Conservation (phyloP, 2,329 filamentous ascomycete species). For the Paraphaeosphaeria minitans region DNA sequence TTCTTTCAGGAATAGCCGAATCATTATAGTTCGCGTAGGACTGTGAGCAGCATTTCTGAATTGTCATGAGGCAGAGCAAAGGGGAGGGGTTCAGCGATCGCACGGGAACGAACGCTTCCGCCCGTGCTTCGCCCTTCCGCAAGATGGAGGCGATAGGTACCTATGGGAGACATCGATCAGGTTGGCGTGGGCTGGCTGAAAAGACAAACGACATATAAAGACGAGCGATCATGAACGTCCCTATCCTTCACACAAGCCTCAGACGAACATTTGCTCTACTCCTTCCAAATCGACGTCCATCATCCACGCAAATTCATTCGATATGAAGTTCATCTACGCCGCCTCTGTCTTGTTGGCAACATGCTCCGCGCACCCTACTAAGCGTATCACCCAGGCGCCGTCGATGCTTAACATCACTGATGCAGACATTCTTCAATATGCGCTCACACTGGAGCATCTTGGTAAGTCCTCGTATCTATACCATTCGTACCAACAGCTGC, state of each 20-base stretch:
- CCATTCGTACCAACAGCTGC: background rate
- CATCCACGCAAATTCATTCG: background rate
- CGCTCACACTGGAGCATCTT: slow-evolving; percentile 50
- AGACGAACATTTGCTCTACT: background rate
- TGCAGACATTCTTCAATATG: slow-evolving; percentile 47
- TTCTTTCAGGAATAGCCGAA: slow-evolving; percentile 7
- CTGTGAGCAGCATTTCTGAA: background rate
- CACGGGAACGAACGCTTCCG: slow-evolving; percentile 1
- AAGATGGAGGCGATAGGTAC: background rate
- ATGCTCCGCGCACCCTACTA: slow-evolving; percentile 8
- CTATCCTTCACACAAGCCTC: background rate
- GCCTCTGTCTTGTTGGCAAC: slow-evolving; percentile 9
- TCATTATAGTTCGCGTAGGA: background rate
- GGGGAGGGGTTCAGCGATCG: background rate
- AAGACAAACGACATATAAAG: background rate
- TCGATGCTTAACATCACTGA: slow-evolving; percentile 4
- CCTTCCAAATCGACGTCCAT: background rate
- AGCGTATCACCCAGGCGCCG: slow-evolving; percentile 6
- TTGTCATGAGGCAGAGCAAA: background rate
- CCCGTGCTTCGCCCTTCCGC: background rate
- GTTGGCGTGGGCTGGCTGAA: background rate
- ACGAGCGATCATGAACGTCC: background rate
- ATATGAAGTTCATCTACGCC: slow-evolving; percentile 12
- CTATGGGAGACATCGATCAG: background rate
- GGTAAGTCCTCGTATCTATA: slow-evolving; percentile 10